phyloP scores from a whole-genome alignment of 148 eudicot species.

The Amaranthus palmeri region DNA sequence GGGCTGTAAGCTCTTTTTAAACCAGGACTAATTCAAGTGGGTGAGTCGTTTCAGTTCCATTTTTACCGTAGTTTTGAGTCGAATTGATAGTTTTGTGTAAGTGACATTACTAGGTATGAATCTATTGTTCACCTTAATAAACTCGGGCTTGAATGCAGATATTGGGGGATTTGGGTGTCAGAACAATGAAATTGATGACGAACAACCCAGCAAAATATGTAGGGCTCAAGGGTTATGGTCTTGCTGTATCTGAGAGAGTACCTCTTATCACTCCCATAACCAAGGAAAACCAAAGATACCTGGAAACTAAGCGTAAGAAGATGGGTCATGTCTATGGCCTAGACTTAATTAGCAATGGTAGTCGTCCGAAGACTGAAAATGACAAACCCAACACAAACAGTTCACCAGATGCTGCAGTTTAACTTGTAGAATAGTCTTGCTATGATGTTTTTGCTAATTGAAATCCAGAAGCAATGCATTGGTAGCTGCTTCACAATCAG shows the following conservation, averaged over 20 bases:
- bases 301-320: slow-evolving; percentile 79
- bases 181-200: slow-evolving; percentile 92
- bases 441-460: neutral
- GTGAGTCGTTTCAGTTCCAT: too few species aligned
- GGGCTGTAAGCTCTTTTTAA: too few species aligned
- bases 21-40: too few species aligned
- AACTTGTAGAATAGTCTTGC: neutral
- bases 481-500: neutral
- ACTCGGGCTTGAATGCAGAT: slow-evolving; percentile 46
- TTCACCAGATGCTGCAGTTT: slow-evolving; percentile 3
- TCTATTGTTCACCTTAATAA: neutral
- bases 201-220: slow-evolving; percentile 84
- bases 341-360: slow-evolving; percentile 27
- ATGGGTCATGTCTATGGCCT: slow-evolving; percentile 82
- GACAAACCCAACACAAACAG: slow-evolving; percentile 26
- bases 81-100: neutral
- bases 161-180: slow-evolving; percentile 74
- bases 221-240: slow-evolving; percentile 86
- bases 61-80: neutral
- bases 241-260: slow-evolving; percentile 70
- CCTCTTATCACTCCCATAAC: slow-evolving; percentile 81
- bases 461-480: neutral
- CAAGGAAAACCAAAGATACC: slow-evolving; percentile 73
- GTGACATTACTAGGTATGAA: neutral
- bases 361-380: slow-evolving; percentile 27